phyloP scores from a whole-genome alignment of 176 grass and related monocot genomes.

The Aegilops umbellulata region DNA sequence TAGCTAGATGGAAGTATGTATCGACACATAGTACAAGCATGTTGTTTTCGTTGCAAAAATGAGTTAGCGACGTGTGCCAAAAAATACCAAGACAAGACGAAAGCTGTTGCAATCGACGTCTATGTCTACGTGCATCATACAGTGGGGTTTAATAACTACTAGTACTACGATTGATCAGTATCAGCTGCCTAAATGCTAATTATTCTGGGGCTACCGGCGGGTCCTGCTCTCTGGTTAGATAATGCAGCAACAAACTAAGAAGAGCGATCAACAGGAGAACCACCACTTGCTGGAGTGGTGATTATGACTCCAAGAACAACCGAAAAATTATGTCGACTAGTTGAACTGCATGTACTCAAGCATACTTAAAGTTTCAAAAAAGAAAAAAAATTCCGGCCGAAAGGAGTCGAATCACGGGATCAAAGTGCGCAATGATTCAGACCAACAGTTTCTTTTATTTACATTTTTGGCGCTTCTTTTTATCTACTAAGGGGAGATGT shows the following conservation, averaged over 20 bases:
- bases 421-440: slow-evolving; percentile 15
- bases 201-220: background rate
- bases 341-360: background rate
- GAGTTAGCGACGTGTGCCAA: background rate
- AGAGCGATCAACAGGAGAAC: background rate
- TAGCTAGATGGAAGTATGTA: background rate
- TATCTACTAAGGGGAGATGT: background rate
- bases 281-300: background rate
- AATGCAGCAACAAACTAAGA: background rate
- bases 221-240: background rate
- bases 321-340: background rate
- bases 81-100: background rate
- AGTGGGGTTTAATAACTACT: background rate
- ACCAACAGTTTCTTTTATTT: background rate
- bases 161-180: background rate
- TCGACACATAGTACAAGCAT: background rate
- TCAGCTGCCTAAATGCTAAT: background rate
- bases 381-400: background rate
- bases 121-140: background rate
- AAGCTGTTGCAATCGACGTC: background rate
- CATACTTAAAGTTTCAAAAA: background rate
- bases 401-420: background rate
- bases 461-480: background rate
- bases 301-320: background rate
- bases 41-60: background rate